Percentiles rank a stretch among this genome's conserved stretches.
These are phyloP conservation scores for Leccinum longicurvipes DNA, from an alignment of 768 basidiomycete species.

Conservation along the genomic window DNA sequence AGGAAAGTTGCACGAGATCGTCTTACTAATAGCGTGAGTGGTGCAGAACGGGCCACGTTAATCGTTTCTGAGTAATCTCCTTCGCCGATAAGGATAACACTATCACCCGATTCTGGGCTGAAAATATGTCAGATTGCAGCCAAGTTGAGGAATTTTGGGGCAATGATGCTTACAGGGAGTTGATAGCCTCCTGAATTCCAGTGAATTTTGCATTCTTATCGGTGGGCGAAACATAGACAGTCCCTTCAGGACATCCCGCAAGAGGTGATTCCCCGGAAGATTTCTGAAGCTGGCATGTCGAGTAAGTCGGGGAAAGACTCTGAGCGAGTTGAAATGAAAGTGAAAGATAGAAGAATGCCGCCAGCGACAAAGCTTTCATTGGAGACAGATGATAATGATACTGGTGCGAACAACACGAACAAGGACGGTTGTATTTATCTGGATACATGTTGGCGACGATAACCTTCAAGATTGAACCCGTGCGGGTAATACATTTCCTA, in stretches of 20 bases:
- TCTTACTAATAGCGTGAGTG: slow-evolving; percentile 53
- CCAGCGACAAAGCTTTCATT: slow-evolving; percentile 9
- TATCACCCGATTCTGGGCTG: neutral
- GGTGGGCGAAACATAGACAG: slow-evolving; percentile 53
- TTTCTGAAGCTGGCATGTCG: slow-evolving; percentile 53
- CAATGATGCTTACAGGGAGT: slow-evolving; percentile 46
- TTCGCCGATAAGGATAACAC: neutral
- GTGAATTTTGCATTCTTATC: slow-evolving; percentile 46
- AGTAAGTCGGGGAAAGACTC: slow-evolving; percentile 45
- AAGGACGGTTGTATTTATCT: neutral
- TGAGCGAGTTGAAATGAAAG: neutral
- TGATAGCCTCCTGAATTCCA: slow-evolving; percentile 53
- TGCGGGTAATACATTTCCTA: neutral
- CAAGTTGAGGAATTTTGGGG: neutral
- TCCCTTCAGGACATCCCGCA: slow-evolving; percentile 52
- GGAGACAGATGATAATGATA: neutral
- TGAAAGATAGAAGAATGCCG: slow-evolving; percentile 3
- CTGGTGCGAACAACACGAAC: neutral
- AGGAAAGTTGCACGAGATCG: neutral
- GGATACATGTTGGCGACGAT: neutral
- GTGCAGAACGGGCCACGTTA: slow-evolving; percentile 39
- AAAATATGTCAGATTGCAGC: neutral
- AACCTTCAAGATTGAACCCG: neutral
- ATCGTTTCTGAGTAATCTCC: neutral
- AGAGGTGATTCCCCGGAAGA: slow-evolving; percentile 40